Evolutionary conservation across 2,329 filamentous ascomycete genomes (phyloP), one percentile per base, ranked within the genome.

Genomic region (Ustilaginoidea virens): DNA sequence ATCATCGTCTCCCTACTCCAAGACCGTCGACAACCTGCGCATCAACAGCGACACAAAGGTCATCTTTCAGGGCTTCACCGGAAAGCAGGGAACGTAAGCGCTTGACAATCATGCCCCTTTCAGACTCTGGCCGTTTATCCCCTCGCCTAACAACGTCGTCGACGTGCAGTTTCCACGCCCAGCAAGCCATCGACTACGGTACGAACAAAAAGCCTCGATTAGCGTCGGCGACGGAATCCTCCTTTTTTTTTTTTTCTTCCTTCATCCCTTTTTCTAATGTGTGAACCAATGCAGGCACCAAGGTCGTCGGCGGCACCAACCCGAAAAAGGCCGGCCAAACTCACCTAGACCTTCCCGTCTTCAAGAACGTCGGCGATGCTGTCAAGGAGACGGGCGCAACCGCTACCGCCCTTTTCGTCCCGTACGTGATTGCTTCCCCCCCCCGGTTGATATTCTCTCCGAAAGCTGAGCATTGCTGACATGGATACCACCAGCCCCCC

Each of bases 141-240:
- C n/a, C n/a, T n/a, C n/a, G n/a, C n/a, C n/a, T n/a, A n/a, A n/a
- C n/a, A n/a, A n/a, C n/a, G n/a, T n/a, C n/a, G n/a, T 17, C 30
- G 25, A 32, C 34, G 34, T 25, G 32, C 45, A 96, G 87, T 47
- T 98, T 98, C 70, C 90, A 98, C 60, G 90, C 90, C 42, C 72
- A 83, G 56, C 86, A 94, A 65, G 90, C 90, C 43, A 94, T 98
- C 60, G 90, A 92, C 59, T 98, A 98, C 62, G 90, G 83, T 92
- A 81, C 53, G 56, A 40, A 32, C 23, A 23, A 46, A 37, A 41
- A 36, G 17, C 28, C 30, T 31, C 34, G 34, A 32, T 12, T 15
- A 19, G 8, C 11, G 13, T 6, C 7, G 12, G 18, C 11, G 13
- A 17, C 20, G 7, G 5, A 3, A 1, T 7, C 34, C n/a, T n/a